Conservation (phyloP, 352 stramenopile genomes). For the Pythium utonaiense region DNA sequence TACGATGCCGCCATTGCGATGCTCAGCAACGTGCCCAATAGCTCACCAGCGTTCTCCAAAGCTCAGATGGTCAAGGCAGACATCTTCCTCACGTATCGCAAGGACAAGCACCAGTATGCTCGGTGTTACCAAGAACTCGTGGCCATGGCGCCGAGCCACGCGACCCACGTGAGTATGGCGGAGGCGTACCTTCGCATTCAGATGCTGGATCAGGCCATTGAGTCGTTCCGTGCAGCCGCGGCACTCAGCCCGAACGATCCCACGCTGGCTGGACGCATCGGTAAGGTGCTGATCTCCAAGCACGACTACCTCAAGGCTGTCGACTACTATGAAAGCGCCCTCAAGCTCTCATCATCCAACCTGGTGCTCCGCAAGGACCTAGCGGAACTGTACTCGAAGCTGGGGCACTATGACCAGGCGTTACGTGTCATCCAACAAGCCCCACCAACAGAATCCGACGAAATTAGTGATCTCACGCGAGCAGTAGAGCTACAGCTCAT, state of each 20-base stretch:
- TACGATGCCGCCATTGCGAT: conserved; percentile 89
- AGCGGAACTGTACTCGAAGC: conserved; percentile 85
- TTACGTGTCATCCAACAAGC: conserved; percentile 76
- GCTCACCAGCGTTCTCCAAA: conserved; percentile 78
- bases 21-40: conserved; percentile 80
- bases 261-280: conserved; percentile 84
- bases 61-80: conserved; percentile 92
- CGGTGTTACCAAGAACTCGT: conserved; percentile 90
- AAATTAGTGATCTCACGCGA: conserved; percentile 65
- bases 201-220: conserved; percentile 85
- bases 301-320: conserved; percentile 93
- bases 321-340: conserved; percentile 91
- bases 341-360: conserved; percentile 76
- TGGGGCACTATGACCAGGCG: conserved; percentile 83
- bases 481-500: conserved; percentile 74
- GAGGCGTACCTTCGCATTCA: conserved; percentile 92
- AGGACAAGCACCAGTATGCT: conserved; percentile 89
- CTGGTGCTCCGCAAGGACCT: conserved; percentile 87
- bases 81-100: conserved; percentile 90
- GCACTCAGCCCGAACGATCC: conserved; percentile 59
- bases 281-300: conserved; percentile 88
- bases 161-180: conserved; percentile 82
- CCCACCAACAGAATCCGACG: conserved; percentile 56
- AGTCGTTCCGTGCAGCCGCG: conserved; percentile 65
- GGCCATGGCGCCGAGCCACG: conserved; percentile 62